Conservation (phyloP, 805 yeast species). For the Candida qinlingensis region DNA sequence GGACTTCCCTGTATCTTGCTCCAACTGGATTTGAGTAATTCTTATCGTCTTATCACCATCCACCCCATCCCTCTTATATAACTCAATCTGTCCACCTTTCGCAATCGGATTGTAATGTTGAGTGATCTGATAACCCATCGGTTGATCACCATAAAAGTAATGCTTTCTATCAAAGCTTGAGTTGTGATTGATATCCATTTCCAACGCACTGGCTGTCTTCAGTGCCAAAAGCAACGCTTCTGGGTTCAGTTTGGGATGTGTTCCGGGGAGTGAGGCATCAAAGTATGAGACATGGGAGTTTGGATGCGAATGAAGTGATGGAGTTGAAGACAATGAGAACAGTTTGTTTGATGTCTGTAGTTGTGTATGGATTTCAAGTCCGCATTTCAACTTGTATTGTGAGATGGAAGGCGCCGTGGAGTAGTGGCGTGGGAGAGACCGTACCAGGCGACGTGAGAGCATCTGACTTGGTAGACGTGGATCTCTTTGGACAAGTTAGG, state of each 20-base stretch:
- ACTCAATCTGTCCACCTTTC: slow-evolving; percentile 49
- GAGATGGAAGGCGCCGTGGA: slow-evolving; percentile 6
- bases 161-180: slow-evolving; percentile 91
- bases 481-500: too few relatives aligned
- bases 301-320: slow-evolving; percentile 47
- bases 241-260: slow-evolving; percentile 77
- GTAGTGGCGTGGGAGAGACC: not conserved
- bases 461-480: too few relatives aligned
- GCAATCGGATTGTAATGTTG: slow-evolving; percentile 84
- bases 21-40: slow-evolving; percentile 81
- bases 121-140: slow-evolving; percentile 92
- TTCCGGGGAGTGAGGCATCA: slow-evolving; percentile 88
- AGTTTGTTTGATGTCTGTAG: slow-evolving; percentile 67
- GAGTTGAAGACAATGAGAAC: slow-evolving; percentile 57
- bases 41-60: slow-evolving; percentile 41
- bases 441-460: not conserved
- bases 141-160: slow-evolving; percentile 95
- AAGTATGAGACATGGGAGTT: slow-evolving; percentile 70
- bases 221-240: slow-evolving; percentile 69
- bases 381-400: slow-evolving; percentile 57
- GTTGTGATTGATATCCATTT: slow-evolving; percentile 46
- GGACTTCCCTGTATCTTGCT: slow-evolving; percentile 91
- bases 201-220: slow-evolving; percentile 65
- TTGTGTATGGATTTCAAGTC: slow-evolving; percentile 92
- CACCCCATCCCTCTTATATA: slow-evolving; percentile 52